Base-by-base conservation (phyloP, 768 basidiomycete species). In the Lyophyllum semitale region DNA sequence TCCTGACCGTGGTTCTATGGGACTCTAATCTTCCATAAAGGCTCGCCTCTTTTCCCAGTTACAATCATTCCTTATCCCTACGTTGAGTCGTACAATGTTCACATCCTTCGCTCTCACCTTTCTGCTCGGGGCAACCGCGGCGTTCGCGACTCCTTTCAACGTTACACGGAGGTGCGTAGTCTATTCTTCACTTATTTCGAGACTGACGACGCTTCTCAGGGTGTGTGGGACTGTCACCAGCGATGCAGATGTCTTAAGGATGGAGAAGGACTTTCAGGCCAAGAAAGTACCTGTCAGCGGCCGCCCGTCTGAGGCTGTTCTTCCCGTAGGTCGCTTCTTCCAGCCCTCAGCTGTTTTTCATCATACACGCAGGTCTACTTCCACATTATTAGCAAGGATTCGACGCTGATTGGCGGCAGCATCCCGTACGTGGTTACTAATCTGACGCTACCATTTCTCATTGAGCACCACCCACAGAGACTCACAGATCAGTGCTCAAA, bases 261-360 rank as follows among this genome's bases (percentile, higher is more conserved):
- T 69, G 37, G 78, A 81, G 67, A 68, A 69, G 46, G 72, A 78
- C 65, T 81, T 80, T 63, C 57, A 63, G 13, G 69, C 67, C 29
- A 70, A 80, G 68, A 70, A 71, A 53, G 68, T 77, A 32, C 60
- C 48, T n/a, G 42, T 68, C 8, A 58, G 45, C 33, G 42, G 46
- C n/a, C 48, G 56, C 33, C 48, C 61, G 15, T 45, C 47, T 20
- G 12, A 51, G 30, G 46, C 47, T 17, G 60, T 67, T 23, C 51
- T 65, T 32, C 62, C 63, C 27, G 67, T 67, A 54, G 22, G 32
- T 17, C 15, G 26, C 27, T 51, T 6, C 17, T 23, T 29, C 17
- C 9, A 41, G 20, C 26, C 37, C 17, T 23, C 29, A 20, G 7
- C n/a, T 38, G 7, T 17, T 33, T 27, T 20, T 20, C 15, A n/a